A percentile compares a stretch with the other conserved stretches of the same genome.
These are phyloP conservation scores for Endothia cerciana DNA, from an alignment of 2,329 filamentous ascomycete species.

Conservation along the genomic window DNA sequence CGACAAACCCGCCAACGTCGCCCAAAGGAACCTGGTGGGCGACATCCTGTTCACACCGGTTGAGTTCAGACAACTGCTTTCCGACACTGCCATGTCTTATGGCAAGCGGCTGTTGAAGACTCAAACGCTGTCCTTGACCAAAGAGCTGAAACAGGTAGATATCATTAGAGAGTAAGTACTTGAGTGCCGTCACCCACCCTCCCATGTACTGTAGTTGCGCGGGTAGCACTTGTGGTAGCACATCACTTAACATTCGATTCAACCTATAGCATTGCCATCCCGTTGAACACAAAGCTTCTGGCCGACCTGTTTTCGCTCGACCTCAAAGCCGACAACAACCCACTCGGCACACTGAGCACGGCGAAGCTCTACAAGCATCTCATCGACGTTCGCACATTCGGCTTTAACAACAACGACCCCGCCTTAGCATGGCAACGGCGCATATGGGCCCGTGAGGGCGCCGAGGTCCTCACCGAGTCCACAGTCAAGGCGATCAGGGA, in stretches of 20 bases:
- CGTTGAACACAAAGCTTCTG: slow-evolving; percentile 58
- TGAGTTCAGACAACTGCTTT: background rate
- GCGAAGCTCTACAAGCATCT: slow-evolving; percentile 48
- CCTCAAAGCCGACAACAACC: slow-evolving; percentile 57
- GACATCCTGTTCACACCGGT: background rate
- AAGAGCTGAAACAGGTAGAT: slow-evolving; percentile 46
- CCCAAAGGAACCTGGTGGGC: background rate
- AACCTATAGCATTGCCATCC: slow-evolving; percentile 52
- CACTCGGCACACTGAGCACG: slow-evolving; percentile 48
- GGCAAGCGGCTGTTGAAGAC: slow-evolving; percentile 46
- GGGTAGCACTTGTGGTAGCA: too few relatives aligned
- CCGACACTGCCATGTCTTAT: background rate
- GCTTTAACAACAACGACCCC: slow-evolving; percentile 52
- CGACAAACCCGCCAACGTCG: slow-evolving; percentile 39
- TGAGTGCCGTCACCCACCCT: too few relatives aligned
- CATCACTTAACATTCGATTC: background rate
- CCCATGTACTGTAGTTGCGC: too few relatives aligned
- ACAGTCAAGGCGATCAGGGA: slow-evolving; percentile 47
- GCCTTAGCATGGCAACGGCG: slow-evolving; percentile 51
- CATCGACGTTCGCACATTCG: slow-evolving; percentile 50
- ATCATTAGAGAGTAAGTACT: slow-evolving; percentile 45
- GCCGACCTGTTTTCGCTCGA: slow-evolving; percentile 63
- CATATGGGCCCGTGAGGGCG: slow-evolving; percentile 46
- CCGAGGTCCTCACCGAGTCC: slow-evolving; percentile 41
- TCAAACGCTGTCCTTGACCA: slow-evolving; percentile 42